These are phyloP conservation scores for Umbilicus rupestris DNA, from an alignment of 164 flowering plant genomes.

Conservation along the genomic window DNA sequence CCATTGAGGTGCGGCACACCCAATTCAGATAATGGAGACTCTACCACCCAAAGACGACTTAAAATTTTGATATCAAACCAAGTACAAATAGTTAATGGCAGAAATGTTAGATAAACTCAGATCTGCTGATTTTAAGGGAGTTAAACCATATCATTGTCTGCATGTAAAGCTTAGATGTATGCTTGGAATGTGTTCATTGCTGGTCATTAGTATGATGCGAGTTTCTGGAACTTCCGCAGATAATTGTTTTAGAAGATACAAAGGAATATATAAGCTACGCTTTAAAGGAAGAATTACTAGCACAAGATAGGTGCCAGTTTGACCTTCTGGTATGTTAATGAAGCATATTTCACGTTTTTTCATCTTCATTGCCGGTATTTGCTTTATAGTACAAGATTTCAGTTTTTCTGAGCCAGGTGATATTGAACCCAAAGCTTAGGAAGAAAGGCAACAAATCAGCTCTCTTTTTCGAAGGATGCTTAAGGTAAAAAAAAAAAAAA, in stretches of 20 bases:
- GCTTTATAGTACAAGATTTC: slow-evolving; percentile 16
- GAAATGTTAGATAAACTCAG: too few species aligned
- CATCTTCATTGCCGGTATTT: slow-evolving; percentile 9
- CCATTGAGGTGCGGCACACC: too few species aligned
- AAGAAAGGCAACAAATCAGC: slow-evolving; percentile 65
- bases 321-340: slow-evolving; percentile 83
- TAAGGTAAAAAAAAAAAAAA: slow-evolving; percentile 37
- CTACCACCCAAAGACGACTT: too few species aligned
- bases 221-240: slow-evolving; percentile 33
- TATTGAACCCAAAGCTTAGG: slow-evolving; percentile 72
- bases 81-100: neutral
- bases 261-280: slow-evolving; percentile 69
- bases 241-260: slow-evolving; percentile 90
- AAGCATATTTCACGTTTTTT: neutral
- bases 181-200: neutral
- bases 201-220: neutral
- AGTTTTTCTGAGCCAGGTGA: slow-evolving; percentile 51
- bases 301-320: slow-evolving; percentile 68
- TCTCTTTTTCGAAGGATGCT: slow-evolving; percentile 83
- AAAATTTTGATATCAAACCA: too few species aligned
- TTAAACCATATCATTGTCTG: too few species aligned
- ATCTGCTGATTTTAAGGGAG: neutral
- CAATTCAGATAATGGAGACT: too few species aligned
- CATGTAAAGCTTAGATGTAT: neutral
- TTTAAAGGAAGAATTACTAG: slow-evolving; percentile 51